Evolutionary conservation across 2,329 filamentous ascomycete species (phyloP).

Genomic region (Phaeosphaeria sp.): DNA sequence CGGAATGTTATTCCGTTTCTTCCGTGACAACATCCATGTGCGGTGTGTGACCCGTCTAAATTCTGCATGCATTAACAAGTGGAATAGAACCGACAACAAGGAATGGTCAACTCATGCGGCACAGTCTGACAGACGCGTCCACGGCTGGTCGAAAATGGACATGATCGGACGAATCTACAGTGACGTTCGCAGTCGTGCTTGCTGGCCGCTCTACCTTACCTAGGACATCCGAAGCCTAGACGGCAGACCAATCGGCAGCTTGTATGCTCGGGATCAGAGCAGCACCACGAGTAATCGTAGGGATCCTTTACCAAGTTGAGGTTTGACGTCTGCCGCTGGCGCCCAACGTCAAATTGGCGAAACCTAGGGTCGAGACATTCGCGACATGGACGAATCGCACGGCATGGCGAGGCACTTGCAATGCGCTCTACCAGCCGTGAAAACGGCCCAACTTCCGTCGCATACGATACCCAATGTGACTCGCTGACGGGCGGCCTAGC

Average conservation of each 20-base stretch:
- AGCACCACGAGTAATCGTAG: not conserved
- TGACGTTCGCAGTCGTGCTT: not conserved
- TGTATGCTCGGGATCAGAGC: not conserved
- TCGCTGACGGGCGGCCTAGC: not conserved
- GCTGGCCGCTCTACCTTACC: not conserved
- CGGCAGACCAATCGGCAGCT: not conserved
- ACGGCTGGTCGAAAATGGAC: not conserved
- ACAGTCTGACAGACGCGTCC: not conserved
- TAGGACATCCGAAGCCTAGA: not conserved
- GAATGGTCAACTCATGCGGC: not conserved
- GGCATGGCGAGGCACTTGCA: not conserved
- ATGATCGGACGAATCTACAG: not conserved
- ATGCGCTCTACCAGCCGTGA: not conserved
- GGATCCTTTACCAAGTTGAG: not conserved
- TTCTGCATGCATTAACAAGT: not conserved
- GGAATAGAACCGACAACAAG: not conserved
- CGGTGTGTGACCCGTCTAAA: not conserved
- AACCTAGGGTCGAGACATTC: too few relatives aligned
- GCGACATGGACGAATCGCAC: not conserved
- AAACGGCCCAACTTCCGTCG: not conserved
- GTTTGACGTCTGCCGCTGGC: not conserved
- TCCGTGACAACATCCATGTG: not conserved
- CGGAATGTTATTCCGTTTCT: slow-evolving; percentile 23
- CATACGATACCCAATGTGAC: not conserved
- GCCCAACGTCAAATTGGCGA: not conserved